Percentiles rank a stretch among this genome's conserved stretches.
Evolutionary conservation across 345 rosid species (phyloP).

Genomic region (Brassica incana): DNA sequence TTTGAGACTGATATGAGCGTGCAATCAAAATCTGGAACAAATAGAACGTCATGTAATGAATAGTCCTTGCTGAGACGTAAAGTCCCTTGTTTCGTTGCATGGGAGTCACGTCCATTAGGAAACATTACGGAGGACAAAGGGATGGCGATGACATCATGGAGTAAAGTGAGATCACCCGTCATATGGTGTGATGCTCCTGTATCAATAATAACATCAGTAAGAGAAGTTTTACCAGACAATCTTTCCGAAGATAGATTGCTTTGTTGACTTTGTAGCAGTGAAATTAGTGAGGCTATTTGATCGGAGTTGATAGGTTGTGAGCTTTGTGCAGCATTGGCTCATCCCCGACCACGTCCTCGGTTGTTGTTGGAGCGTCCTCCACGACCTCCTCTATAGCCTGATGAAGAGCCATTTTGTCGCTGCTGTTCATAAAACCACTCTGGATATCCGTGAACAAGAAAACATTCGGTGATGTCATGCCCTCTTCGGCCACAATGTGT

Average conservation of each 20-base stretch:
- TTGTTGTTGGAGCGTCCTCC: neutral
- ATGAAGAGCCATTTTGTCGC: neutral
- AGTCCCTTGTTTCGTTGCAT: no score
- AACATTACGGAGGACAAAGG: no score
- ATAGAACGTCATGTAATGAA: no score
- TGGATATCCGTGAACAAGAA: neutral
- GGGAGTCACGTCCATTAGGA: no score
- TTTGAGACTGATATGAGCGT: no score
- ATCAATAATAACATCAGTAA: neutral
- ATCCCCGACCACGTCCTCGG: neutral
- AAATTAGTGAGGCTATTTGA: neutral
- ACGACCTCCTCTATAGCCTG: neutral
- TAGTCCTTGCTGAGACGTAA: no score
- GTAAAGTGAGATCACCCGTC: neutral
- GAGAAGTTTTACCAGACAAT: neutral
- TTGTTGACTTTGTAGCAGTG: neutral
- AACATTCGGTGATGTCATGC: neutral
- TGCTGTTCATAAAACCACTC: neutral
- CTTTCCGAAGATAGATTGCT: neutral
- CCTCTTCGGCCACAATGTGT: neutral
- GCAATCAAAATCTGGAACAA: no score
- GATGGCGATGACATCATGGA: no score
- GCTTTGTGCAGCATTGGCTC: neutral
- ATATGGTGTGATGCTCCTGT: neutral
- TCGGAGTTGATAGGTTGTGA: neutral